Evolutionary conservation across 306 rosid genomes (phyloP).

Genomic region (Quercus cerris): DNA sequence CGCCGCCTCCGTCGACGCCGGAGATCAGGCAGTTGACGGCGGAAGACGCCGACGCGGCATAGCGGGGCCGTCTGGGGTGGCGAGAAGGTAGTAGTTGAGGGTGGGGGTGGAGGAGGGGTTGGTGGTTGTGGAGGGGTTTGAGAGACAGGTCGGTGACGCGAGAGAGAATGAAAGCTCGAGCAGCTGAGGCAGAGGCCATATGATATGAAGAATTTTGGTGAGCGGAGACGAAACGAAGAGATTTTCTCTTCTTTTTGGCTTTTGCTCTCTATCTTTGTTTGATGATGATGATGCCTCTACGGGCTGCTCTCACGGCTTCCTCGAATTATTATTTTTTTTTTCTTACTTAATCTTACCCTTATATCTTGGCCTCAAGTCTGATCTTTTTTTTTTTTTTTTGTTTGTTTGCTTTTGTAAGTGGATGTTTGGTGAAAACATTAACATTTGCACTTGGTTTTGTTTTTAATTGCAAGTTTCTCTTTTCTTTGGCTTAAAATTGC

Average conservation of each 20-base stretch:
- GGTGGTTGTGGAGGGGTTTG: slow-evolving; percentile 41
- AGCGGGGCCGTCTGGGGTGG: slow-evolving; percentile 29
- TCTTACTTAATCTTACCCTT: not conserved
- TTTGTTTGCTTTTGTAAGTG: not conserved
- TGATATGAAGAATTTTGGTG: not conserved
- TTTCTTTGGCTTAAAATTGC: too few species aligned
- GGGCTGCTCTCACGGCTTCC: not conserved
- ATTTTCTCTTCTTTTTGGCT: not conserved
- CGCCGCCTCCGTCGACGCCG: slow-evolving; percentile 72
- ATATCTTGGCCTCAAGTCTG: not conserved
- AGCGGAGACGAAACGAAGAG: not conserved
- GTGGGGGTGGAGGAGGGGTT: slow-evolving; percentile 33
- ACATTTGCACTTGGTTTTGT: not conserved
- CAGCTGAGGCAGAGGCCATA: slow-evolving; percentile 62
- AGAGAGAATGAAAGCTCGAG: slow-evolving; percentile 58
- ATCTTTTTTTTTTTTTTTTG: slow-evolving; percentile 6
- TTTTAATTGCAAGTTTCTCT: slow-evolving; percentile 25
- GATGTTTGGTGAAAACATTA: not conserved
- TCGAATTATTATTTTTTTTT: slow-evolving; percentile 3
- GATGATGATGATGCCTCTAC: not conserved
- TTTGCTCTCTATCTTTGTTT: not conserved
- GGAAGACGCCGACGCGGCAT: not conserved
- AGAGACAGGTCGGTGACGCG: slow-evolving; percentile 49
- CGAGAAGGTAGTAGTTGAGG: not conserved
- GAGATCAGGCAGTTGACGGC: slow-evolving; percentile 50